These are phyloP conservation scores for Giardia muris DNA, from an alignment of 208 protist genomes.

Conservation along the genomic window DNA sequence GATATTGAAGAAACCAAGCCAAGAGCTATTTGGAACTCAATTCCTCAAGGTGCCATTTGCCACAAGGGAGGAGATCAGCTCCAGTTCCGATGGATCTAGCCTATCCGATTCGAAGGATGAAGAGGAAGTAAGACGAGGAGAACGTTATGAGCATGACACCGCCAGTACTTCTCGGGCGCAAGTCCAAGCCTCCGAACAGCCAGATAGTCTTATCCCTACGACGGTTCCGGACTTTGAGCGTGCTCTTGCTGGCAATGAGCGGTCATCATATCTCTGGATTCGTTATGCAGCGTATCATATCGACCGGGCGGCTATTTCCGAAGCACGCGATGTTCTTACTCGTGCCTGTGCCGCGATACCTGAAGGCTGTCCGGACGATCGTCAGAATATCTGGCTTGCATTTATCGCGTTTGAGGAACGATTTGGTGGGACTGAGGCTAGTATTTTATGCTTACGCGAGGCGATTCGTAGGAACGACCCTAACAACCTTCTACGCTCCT, in stretches of 20 bases:
- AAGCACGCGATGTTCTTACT: not conserved
- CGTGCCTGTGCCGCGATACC: not conserved
- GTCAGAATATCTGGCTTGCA: not conserved
- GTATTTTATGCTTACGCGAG: not conserved
- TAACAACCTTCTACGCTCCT: not conserved
- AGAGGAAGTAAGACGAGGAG: too few species aligned
- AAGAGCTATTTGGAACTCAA: too few species aligned
- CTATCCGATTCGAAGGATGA: too few species aligned
- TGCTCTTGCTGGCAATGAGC: not conserved
- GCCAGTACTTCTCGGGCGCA: too few species aligned
- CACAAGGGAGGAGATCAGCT: too few species aligned
- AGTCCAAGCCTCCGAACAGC: too few species aligned
- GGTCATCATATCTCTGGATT: conserved; percentile 1
- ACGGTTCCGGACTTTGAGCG: not conserved
- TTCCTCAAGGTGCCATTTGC: too few species aligned
- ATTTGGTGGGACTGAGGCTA: not conserved
- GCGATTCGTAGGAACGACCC: not conserved
- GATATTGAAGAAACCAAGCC: too few species aligned
- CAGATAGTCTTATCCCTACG: not conserved
- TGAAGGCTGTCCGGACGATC: not conserved
- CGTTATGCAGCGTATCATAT: not conserved
- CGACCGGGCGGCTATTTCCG: not conserved
- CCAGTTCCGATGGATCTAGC: too few species aligned
- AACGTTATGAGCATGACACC: too few species aligned
- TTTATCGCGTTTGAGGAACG: not conserved